Evolutionary conservation across 2,329 filamentous ascomycete species (phyloP).

Genomic region (Cyphellophora attinorum): DNA sequence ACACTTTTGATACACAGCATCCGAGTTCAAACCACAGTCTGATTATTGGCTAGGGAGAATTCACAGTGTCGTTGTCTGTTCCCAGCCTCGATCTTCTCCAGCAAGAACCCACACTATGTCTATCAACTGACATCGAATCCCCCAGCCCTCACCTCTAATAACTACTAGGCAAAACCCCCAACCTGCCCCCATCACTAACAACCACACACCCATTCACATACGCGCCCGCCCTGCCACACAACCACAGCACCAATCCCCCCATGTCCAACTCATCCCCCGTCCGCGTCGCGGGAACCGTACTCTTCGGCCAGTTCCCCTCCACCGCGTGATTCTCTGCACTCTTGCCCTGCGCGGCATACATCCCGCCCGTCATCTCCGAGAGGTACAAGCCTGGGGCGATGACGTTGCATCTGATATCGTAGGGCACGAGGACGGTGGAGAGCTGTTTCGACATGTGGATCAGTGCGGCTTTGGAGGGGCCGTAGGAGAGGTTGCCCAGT

Average conservation of each 20-base stretch:
- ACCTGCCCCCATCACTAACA: constrained; percentile 53
- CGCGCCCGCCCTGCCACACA: constrained; percentile 54
- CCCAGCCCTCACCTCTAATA: constrained; percentile 30
- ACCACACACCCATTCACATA: constrained; percentile 58
- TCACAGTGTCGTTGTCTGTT: too few species aligned
- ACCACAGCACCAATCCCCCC: constrained; percentile 55
- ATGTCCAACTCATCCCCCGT: constrained; percentile 56
- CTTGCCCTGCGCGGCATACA: constrained; percentile 34
- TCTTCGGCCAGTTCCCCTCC: constrained; percentile 30
- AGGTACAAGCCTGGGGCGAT: constrained; percentile 47
- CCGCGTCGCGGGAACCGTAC: constrained; percentile 47
- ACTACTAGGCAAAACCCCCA: constrained; percentile 46
- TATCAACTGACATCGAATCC: too few species aligned
- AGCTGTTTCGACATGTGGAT: constrained; percentile 42
- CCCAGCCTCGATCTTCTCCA: too few species aligned
- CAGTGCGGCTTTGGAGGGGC: constrained; percentile 32
- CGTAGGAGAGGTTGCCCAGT: constrained; percentile 33
- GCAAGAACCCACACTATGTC: too few species aligned
- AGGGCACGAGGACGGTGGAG: constrained; percentile 29
- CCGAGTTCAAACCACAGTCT: too few species aligned
- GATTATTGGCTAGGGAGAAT: too few species aligned
- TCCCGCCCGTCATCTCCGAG: constrained; percentile 48
- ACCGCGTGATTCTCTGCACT: constrained; percentile 26
- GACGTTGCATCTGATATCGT: constrained; percentile 39
- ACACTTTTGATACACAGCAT: too few species aligned